These are phyloP conservation scores for Aspergillus sclerotialis DNA, from an alignment of 2,329 filamentous ascomycete species.

Conservation along the genomic window DNA sequence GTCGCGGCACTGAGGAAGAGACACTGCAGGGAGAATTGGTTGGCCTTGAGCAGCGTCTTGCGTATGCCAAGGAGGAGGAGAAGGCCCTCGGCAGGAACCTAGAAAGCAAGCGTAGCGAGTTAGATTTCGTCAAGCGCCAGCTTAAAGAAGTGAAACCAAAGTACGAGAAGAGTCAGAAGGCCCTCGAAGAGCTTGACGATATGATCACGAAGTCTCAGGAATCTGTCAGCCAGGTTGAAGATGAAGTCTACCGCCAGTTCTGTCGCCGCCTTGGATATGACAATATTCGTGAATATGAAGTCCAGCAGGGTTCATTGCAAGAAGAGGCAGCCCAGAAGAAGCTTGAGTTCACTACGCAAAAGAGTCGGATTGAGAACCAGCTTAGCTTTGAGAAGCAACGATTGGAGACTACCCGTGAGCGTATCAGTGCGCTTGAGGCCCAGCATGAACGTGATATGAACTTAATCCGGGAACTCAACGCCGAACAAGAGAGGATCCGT, in stretches of 20 bases:
- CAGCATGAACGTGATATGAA: slow-evolving; percentile 60
- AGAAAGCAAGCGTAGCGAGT: slow-evolving; percentile 73
- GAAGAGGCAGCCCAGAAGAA: slow-evolving; percentile 85
- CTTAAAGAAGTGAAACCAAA: slow-evolving; percentile 72
- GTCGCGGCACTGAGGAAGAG: slow-evolving; percentile 71
- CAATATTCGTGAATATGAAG: slow-evolving; percentile 88
- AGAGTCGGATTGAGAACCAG: slow-evolving; percentile 54
- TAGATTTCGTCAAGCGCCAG: slow-evolving; percentile 65
- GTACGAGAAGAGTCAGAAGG: slow-evolving; percentile 62
- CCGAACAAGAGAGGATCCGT: slow-evolving; percentile 68
- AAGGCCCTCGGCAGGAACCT: slow-evolving; percentile 75
- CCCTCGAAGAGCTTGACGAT: slow-evolving; percentile 56
- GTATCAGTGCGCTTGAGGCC: slow-evolving; percentile 62
- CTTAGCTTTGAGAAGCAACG: slow-evolving; percentile 62
- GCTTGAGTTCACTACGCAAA: slow-evolving; percentile 76
- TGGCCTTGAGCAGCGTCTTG: slow-evolving; percentile 70
- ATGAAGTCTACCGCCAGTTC: slow-evolving; percentile 78
- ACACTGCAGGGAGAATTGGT: slow-evolving; percentile 69
- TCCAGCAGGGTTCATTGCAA: slow-evolving; percentile 84
- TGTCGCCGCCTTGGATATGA: slow-evolving; percentile 80
- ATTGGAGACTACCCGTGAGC: slow-evolving; percentile 60
- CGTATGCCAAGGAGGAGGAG: slow-evolving; percentile 67
- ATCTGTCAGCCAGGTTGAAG: slow-evolving; percentile 74
- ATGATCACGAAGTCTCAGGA: slow-evolving; percentile 51
- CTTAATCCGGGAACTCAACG: slow-evolving; percentile 63